phyloP scores from a whole-genome alignment of 495 filamentous ascomycete species.

The Penicillium atrosanguineum region DNA sequence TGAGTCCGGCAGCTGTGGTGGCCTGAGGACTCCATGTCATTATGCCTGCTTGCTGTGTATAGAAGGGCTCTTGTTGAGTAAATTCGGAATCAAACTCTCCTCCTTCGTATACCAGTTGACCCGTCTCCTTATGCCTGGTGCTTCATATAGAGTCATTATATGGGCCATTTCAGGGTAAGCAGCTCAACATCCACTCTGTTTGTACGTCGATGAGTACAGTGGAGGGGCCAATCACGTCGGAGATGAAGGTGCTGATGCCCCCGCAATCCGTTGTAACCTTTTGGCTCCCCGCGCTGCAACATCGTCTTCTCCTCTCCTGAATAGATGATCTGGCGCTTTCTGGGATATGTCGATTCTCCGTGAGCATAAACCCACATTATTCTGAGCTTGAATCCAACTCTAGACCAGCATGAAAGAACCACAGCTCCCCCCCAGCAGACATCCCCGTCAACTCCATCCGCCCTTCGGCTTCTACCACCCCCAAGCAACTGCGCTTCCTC shows the following conservation, averaged over 20 bases:
- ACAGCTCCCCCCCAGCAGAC: constrained; percentile 12
- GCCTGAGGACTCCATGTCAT: background rate
- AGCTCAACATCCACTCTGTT: no score
- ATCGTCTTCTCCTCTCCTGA: background rate
- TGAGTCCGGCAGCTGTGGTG: background rate
- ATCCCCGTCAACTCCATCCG: background rate
- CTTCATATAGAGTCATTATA: no score
- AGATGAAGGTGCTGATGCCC: background rate
- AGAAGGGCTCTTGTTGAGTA: background rate
- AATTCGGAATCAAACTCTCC: background rate
- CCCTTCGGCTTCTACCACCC: background rate
- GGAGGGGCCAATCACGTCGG: background rate
- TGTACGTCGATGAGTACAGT: background rate
- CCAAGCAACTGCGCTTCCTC: constrained; percentile 52
- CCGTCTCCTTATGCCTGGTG: no score
- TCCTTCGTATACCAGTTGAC: background rate
- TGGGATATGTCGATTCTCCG: background rate
- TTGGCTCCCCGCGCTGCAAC: background rate
- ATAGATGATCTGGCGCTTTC: background rate
- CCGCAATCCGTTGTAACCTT: background rate
- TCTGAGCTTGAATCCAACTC: background rate
- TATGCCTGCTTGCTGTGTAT: background rate
- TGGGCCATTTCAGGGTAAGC: no score
- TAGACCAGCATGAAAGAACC: constrained; percentile 29
- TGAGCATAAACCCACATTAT: background rate